These are phyloP conservation scores for Calonectria henricotiae DNA, from an alignment of 2,329 filamentous ascomycete species.

Conservation along the genomic window DNA sequence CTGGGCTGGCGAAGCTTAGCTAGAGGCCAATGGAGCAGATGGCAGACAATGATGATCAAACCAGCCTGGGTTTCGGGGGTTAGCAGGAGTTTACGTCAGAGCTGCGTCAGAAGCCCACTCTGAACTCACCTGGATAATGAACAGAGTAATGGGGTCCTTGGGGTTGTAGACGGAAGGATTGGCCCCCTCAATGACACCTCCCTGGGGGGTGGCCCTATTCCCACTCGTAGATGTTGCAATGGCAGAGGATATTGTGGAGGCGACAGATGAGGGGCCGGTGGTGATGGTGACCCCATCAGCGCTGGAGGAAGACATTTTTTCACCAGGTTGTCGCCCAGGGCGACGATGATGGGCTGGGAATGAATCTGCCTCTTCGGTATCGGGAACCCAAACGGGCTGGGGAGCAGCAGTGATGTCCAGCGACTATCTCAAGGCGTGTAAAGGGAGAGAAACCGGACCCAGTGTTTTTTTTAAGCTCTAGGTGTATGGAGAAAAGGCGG, in stretches of 20 bases:
- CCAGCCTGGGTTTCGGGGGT: neutral
- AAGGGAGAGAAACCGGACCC: neutral
- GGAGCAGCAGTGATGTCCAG: neutral
- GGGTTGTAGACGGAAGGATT: conserved; percentile 33
- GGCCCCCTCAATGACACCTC: conserved; percentile 34
- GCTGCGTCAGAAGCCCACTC: too few relatives aligned
- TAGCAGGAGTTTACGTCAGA: conserved; percentile 28
- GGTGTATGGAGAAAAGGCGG: neutral
- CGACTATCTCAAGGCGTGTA: too few relatives aligned
- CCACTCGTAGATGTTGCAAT: neutral
- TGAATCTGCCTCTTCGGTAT: neutral
- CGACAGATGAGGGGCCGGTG: conserved; percentile 5
- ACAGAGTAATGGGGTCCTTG: conserved; percentile 34
- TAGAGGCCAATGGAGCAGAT: conserved; percentile 79
- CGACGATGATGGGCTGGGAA: neutral
- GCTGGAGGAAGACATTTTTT: conserved; percentile 12
- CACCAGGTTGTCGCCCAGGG: neutral
- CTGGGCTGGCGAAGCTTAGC: conserved; percentile 83
- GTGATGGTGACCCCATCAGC: conserved; percentile 23
- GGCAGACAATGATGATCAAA: conserved; percentile 28
- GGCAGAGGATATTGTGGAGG: conserved; percentile 3
- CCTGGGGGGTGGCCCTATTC: conserved; percentile 22
- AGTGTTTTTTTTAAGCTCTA: neutral
- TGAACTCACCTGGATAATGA: conserved; percentile 33
- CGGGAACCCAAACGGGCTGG: neutral